Evolutionary conservation across 2,329 filamentous ascomycete genomes (phyloP), one percentile per base, ranked within the genome.

Genomic region (Hypocrella siamensis): DNA sequence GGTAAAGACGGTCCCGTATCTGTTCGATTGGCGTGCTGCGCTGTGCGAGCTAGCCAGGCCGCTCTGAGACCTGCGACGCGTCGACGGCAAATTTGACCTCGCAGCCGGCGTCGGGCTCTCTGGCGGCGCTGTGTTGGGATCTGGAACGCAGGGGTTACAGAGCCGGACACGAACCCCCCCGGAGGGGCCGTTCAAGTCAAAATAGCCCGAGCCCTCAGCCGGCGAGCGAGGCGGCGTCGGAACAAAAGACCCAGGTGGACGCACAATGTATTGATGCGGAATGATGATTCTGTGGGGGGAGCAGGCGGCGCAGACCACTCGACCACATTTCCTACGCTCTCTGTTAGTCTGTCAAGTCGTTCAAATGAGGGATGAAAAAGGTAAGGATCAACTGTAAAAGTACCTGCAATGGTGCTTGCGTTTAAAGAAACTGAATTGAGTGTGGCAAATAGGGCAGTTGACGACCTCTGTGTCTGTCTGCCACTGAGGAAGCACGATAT

Each of bases 241-340:
- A 37, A 55, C 46, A 36, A 66, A 60, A 24, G 52, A 38, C 35
- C 51, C 63, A 1, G 80, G 79, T 3, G 82, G 80, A 30, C 79
- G 78, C 17, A 94, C 85, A 41, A 96, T 93, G 51, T 83, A 96
- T 48, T 90, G 82, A 41, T 86, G 72, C 1, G 88, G 88, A 40
- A 96, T 94, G 4, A 82, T 93, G 48, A 96, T 96, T 38, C 85
- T 74, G 53, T 96, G 88, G 4, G 88, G 88, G 3, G 88, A 94
- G 58, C 88, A 96, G 15, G 74, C 66, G 35, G 77, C 75, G 54
- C 88, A 96, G 17, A 96, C 88, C 7, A 96, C 86, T 38, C 85
- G 67, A 28, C 88, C 88, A 50, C 88, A 96, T 69, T 93, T 94
- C 42, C 77, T 80, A 30, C 15, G 3, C 4, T 15, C 11, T n/a